Conservation (phyloP, 1,284 basidiomycete genomes). For the Tylopilus sp. region DNA sequence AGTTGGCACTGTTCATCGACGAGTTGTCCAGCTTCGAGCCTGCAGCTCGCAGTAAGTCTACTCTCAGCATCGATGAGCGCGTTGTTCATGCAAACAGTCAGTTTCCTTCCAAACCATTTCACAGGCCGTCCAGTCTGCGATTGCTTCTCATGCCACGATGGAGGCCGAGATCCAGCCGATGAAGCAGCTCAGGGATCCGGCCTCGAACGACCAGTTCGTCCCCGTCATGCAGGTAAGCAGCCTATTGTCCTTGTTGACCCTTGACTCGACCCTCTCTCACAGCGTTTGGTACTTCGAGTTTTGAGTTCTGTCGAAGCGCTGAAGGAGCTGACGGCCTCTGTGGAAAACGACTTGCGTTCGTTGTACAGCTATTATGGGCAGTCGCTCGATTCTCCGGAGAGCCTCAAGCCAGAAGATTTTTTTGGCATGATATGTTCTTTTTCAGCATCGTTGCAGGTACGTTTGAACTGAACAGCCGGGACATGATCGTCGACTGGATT, state of each 20-base stretch:
- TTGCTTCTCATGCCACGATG: constrained; percentile 68
- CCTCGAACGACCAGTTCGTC: constrained; percentile 70
- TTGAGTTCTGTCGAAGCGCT: constrained; percentile 69
- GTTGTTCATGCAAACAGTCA: constrained; percentile 43
- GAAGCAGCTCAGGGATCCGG: constrained; percentile 37
- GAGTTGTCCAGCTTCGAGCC: constrained; percentile 87
- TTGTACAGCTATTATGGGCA: constrained; percentile 83
- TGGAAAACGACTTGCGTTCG: constrained; percentile 70
- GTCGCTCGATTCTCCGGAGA: constrained; percentile 65
- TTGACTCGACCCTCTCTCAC: constrained; percentile 3
- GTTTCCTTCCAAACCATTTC: constrained; percentile 77
- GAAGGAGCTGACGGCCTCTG: constrained; percentile 64
- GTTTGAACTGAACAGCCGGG: constrained; percentile 7
- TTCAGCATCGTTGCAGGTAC: constrained; percentile 76
- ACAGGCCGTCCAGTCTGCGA: constrained; percentile 69
- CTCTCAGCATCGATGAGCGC: constrained; percentile 3
- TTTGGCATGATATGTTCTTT: constrained; percentile 84
- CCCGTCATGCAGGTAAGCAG: constrained; percentile 71
- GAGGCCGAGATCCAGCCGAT: constrained; percentile 65
- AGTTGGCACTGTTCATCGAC: constrained; percentile 79
- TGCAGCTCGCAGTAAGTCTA: constrained; percentile 76
- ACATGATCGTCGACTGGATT: constrained; percentile 3
- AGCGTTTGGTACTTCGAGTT: constrained; percentile 71
- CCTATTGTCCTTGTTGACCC: background rate
- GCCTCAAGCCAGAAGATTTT: constrained; percentile 82